phyloP scores from a whole-genome alignment of 192 early-diverging fungal species.

The Entomortierella beljakovae region DNA sequence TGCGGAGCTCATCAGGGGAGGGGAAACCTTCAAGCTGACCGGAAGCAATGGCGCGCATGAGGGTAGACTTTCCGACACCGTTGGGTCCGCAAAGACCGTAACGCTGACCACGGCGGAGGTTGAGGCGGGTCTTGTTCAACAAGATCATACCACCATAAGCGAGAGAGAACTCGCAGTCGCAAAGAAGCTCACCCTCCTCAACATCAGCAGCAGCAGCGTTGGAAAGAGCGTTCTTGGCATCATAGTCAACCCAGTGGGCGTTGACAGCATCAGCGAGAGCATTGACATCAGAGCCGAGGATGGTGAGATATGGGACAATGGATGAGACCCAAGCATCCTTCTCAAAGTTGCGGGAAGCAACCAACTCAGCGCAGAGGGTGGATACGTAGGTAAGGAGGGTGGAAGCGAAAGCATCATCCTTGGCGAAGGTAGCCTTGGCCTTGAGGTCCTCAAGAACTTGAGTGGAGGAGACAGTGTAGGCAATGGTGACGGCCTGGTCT shows the following conservation, averaged over 20 bases:
- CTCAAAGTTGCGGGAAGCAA: conserved; percentile 71
- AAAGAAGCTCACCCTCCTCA: conserved; percentile 66
- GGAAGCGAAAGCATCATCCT: conserved; percentile 58
- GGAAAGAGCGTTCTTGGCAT: conserved; percentile 54
- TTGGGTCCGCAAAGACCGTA: conserved; percentile 88
- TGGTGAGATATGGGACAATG: conserved; percentile 66
- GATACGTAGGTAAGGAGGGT: conserved; percentile 69
- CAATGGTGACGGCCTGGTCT: conserved; percentile 65
- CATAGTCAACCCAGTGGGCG: conserved; percentile 57
- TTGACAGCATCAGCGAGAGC: conserved; percentile 59
- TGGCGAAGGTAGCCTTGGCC: conserved; percentile 62
- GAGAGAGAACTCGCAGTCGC: conserved; percentile 86
- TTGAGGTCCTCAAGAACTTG: conserved; percentile 64
- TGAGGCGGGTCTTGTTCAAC: conserved; percentile 73
- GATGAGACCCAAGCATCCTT: conserved; percentile 73
- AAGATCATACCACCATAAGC: conserved; percentile 88
- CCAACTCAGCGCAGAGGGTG: conserved; percentile 69
- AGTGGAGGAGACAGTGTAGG: conserved; percentile 56
- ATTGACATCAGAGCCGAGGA: conserved; percentile 65
- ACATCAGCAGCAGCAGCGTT: conserved; percentile 62
- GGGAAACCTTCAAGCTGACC: conserved; percentile 84
- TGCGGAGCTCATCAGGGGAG: conserved; percentile 71
- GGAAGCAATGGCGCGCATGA: conserved; percentile 89
- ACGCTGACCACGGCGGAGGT: conserved; percentile 79
- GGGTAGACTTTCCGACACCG: conserved; percentile 88